Conservation (phyloP, 2,329 filamentous ascomycete species). For the Daldinia sp. region DNA sequence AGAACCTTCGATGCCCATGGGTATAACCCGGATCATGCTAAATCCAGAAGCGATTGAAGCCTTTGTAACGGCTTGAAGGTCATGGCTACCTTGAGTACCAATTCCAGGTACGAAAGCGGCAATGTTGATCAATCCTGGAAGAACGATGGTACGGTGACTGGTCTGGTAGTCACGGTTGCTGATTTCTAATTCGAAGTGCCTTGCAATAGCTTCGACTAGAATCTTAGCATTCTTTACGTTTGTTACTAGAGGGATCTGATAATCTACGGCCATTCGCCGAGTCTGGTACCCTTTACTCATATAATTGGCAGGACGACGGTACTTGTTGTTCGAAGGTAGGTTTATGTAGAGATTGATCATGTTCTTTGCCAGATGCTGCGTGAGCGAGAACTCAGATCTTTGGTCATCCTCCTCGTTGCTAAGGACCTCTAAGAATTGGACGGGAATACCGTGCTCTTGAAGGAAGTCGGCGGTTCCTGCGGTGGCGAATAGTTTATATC, state of each 20-base stretch:
- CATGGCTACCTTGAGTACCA: slow-evolving; percentile 68
- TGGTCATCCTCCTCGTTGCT: slow-evolving; percentile 80
- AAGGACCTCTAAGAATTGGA: slow-evolving; percentile 92
- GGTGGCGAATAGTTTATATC: slow-evolving; percentile 95
- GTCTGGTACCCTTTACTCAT: slow-evolving; percentile 98
- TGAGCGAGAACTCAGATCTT: slow-evolving; percentile 95
- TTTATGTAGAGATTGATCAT: slow-evolving; percentile 99
- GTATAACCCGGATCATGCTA: slow-evolving; percentile 83
- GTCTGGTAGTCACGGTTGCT: slow-evolving; percentile 89
- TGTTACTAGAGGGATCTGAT: slow-evolving; percentile 95
- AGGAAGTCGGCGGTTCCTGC: slow-evolving; percentile 97
- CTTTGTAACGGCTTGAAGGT: slow-evolving; percentile 75
- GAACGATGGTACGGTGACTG: slow-evolving; percentile 78
- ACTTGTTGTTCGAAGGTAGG: slow-evolving; percentile 97
- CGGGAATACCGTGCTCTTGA: slow-evolving; percentile 88
- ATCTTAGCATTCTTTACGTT: slow-evolving; percentile 99
- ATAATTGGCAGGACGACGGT: slow-evolving; percentile 95
- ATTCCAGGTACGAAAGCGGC: slow-evolving; percentile 82
- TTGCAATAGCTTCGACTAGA: slow-evolving; percentile 89
- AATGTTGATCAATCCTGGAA: slow-evolving; percentile 80
- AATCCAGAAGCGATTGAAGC: slow-evolving; percentile 79
- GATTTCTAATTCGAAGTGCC: slow-evolving; percentile 86
- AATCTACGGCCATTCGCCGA: slow-evolving; percentile 95
- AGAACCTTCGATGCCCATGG: slow-evolving; percentile 74
- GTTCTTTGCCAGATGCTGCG: slow-evolving; percentile 96